Evolutionary conservation across 2,329 filamentous ascomycete genomes (phyloP), one percentile per base, ranked within the genome.

Genomic region (Diaporthe humulicola): DNA sequence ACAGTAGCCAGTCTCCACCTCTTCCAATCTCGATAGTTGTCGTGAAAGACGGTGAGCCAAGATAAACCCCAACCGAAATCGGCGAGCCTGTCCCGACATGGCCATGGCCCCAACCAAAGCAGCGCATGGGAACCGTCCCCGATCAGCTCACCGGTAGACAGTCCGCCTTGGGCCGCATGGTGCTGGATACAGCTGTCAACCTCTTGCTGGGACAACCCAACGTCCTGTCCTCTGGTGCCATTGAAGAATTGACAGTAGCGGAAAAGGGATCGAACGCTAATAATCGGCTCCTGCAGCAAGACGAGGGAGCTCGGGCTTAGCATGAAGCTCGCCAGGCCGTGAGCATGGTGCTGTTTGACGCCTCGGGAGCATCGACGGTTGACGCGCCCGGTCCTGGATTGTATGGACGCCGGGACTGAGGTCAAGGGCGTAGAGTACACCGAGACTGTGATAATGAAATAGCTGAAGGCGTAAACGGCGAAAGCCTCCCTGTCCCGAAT

Each of bases 341-440:
- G 6, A 4, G 19, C 5, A 25, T 1, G 5, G 22, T 60, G n/a
- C 14, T 42, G 5, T 12, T 40, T 28, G n/a, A 28, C 6, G 14
- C 19, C 57, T 25, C 38, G 36, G n/a, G 57, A 17, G 22, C 36
- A 60, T 4, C 22, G 3, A 2, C n/a, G 36, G n/a, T 9, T 10
- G 36, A 28, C 57, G n/a, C 57, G 19, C 22, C 42, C 14, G 36
- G n/a, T 25, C 3, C 36, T 3, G 36, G 1, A 15, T 5, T 25
- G 12, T 2, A 7, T 38, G 12, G 5, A 14, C 2, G n/a, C 12
- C 10, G n/a, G 12, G 12, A 25, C 33, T n/a, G 28, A 3, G 4
- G 14, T 40, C 5, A 28, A 2, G 10, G 28, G 14, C n/a, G 1
- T 15, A 7, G 0, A 2, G 2, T 2, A 7, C 19, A 25, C 36